phyloP scores from a whole-genome alignment of 495 filamentous ascomycete species.

The Rhypophila decipiens region DNA sequence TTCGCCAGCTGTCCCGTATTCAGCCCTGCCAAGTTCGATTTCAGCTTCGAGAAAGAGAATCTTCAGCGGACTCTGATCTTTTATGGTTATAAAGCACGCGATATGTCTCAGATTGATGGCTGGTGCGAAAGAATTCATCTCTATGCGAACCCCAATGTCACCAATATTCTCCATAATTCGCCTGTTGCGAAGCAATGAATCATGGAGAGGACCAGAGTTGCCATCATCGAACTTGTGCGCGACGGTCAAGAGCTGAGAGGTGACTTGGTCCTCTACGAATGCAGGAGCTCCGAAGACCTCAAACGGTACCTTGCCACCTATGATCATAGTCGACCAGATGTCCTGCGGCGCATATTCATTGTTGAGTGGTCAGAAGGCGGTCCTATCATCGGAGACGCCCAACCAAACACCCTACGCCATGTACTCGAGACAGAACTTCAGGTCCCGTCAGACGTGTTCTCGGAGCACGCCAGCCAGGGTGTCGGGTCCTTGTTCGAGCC shows the following conservation, averaged over 20 bases:
- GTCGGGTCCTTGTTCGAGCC: background rate
- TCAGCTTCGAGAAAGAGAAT: too few relatives aligned
- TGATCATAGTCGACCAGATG: background rate
- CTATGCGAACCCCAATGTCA: too few relatives aligned
- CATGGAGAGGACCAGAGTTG: too few relatives aligned
- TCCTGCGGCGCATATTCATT: background rate
- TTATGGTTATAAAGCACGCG: too few relatives aligned
- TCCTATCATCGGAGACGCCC: background rate
- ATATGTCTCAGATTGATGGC: too few relatives aligned
- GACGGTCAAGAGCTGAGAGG: background rate
- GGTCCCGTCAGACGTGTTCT: background rate
- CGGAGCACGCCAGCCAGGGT: background rate
- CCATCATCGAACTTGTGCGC: background rate
- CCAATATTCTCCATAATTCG: too few relatives aligned
- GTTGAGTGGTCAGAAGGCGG: background rate
- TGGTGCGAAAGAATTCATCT: too few relatives aligned
- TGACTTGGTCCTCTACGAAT: background rate
- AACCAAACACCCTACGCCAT: background rate
- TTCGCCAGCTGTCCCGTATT: too few relatives aligned
- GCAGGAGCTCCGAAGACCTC: background rate
- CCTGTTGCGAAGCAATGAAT: too few relatives aligned
- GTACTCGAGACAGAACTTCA: background rate
- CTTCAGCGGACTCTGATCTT: too few relatives aligned
- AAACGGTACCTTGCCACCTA: background rate
- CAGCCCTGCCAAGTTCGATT: too few relatives aligned